These are phyloP conservation scores for Gyrodon lividus DNA, from an alignment of 768 basidiomycete genomes.

Conservation along the genomic window DNA sequence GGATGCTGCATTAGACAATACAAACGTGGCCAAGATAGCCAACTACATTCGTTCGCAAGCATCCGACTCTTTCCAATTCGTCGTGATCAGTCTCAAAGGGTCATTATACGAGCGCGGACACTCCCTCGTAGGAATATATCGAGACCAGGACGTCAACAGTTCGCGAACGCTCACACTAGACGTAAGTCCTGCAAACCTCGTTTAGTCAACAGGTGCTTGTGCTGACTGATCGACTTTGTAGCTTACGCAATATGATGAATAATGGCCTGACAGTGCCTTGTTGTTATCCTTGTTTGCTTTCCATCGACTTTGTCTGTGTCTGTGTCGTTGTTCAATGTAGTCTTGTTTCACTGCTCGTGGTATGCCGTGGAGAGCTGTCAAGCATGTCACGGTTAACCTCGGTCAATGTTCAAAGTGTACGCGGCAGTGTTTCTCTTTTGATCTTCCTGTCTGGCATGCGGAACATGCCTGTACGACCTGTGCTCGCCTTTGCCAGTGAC, in stretches of 20 bases:
- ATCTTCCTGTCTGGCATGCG: too few species aligned
- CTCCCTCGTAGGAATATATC: conserved; percentile 90
- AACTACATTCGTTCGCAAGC: conserved; percentile 88
- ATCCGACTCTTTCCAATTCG: conserved; percentile 86
- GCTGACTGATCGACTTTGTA: conserved; percentile 12
- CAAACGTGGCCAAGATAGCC: conserved; percentile 96
- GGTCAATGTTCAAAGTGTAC: too few species aligned
- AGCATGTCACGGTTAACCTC: too few species aligned
- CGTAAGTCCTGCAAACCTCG: conserved; percentile 41
- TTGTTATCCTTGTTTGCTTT: conserved; percentile 27
- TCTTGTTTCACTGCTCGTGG: neutral
- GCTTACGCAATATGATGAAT: conserved; percentile 31
- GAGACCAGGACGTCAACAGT: conserved; percentile 92
- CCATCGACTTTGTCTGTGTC: conserved; percentile 6
- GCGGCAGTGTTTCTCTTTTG: too few species aligned
- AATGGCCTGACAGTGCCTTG: conserved; percentile 2
- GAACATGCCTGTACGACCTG: too few species aligned
- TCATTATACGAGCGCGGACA: conserved; percentile 89
- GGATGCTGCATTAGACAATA: conserved; percentile 96
- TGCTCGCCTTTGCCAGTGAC: too few species aligned
- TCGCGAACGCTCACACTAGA: conserved; percentile 91
- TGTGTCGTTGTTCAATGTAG: conserved; percentile 2
- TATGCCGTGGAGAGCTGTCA: too few species aligned
- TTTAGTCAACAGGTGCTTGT: neutral
- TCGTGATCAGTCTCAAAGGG: conserved; percentile 96